Evolutionary conservation across 1,284 basidiomycete species (phyloP).

Genomic region (Austroboletus olivaceoglutinosus): DNA sequence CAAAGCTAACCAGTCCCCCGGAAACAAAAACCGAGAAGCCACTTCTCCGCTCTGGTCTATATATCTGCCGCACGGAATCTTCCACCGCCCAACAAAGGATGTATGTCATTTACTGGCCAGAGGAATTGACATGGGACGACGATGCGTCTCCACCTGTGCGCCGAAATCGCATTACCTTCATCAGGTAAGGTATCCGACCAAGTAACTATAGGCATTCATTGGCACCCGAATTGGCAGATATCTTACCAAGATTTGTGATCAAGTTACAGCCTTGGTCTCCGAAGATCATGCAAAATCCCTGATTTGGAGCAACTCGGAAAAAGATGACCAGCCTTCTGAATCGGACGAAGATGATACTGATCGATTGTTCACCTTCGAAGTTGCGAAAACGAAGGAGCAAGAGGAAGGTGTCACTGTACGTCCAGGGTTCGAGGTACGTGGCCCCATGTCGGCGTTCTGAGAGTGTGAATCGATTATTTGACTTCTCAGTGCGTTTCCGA

Average conservation of each 20-base stretch:
- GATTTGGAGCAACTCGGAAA: slow-evolving; percentile 39
- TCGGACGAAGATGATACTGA: slow-evolving; percentile 42
- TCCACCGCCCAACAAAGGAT: slow-evolving; percentile 24
- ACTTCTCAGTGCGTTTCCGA: slow-evolving; percentile 19
- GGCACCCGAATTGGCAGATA: slow-evolving; percentile 36
- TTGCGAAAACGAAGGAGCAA: slow-evolving; percentile 56
- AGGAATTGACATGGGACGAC: slow-evolving; percentile 59
- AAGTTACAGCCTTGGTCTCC: slow-evolving; percentile 49
- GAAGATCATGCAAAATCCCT: slow-evolving; percentile 42
- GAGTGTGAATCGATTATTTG: neutral
- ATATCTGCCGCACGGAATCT: slow-evolving; percentile 33
- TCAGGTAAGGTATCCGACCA: slow-evolving; percentile 41
- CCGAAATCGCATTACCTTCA: slow-evolving; percentile 58
- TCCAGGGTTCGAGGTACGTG: slow-evolving; percentile 42
- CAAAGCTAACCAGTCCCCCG: slow-evolving; percentile 11
- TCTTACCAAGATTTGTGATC: slow-evolving; percentile 55
- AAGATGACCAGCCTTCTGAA: slow-evolving; percentile 28
- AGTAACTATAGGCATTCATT: neutral
- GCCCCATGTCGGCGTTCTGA: neutral
- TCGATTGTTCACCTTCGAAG: slow-evolving; percentile 54
- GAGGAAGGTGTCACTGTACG: slow-evolving; percentile 47
- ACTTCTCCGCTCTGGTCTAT: slow-evolving; percentile 50
- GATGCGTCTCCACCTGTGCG: slow-evolving; percentile 44
- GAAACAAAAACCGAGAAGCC: slow-evolving; percentile 22
- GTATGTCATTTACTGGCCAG: slow-evolving; percentile 61